Conservation (phyloP, 1,284 basidiomycete species). For the Coriolopsis trogii region DNA sequence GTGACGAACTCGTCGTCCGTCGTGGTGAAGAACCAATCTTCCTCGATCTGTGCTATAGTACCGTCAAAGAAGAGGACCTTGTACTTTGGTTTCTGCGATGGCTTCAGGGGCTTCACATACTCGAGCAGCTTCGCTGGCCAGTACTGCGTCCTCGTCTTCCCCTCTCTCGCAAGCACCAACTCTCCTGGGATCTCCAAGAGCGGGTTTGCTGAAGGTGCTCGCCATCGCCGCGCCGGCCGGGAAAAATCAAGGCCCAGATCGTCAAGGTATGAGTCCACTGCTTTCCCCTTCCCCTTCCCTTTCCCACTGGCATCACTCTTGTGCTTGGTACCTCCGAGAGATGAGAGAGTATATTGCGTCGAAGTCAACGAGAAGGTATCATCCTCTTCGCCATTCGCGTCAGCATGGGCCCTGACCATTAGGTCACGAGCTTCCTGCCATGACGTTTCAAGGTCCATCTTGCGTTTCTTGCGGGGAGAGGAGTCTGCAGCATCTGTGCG, state of each 20-base stretch:
- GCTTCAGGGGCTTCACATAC: constrained; percentile 50
- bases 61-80: constrained; percentile 59
- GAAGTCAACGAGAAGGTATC: constrained; percentile 21
- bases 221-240: constrained; percentile 28
- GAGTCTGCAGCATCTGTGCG: neutral
- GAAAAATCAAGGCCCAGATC: constrained; percentile 8
- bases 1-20: constrained; percentile 58
- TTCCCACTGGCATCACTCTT: neutral
- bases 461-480: constrained; percentile 34
- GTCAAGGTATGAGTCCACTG: constrained; percentile 7
- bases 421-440: constrained; percentile 36
- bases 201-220: constrained; percentile 48
- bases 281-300: constrained; percentile 8
- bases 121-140: constrained; percentile 69
- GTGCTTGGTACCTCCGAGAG: too few species aligned
- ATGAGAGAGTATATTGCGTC: neutral
- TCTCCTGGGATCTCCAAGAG: constrained; percentile 66
- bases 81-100: constrained; percentile 44
- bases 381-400: constrained; percentile 35
- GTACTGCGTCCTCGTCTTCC: constrained; percentile 41
- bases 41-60: constrained; percentile 41
- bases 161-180: constrained; percentile 55
- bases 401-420: constrained; percentile 32
- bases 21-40: constrained; percentile 57
- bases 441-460: constrained; percentile 31